These are phyloP conservation scores for Psilocybe cyanescens DNA, from an alignment of 768 basidiomycete genomes.

Conservation along the genomic window DNA sequence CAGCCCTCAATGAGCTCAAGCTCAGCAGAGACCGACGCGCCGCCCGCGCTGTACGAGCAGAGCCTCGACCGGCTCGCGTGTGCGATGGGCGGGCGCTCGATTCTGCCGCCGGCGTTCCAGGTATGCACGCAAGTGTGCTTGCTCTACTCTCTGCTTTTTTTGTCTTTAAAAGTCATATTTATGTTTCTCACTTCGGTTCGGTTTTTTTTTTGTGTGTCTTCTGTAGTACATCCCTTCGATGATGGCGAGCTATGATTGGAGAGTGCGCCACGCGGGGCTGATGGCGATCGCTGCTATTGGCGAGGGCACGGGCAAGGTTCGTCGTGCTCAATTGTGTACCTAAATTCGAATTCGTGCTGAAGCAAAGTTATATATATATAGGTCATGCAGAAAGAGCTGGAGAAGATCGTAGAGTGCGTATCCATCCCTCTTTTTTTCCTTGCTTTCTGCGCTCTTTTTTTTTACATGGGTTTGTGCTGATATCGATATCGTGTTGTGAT, in stretches of 20 bases:
- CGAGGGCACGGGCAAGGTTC: slow-evolving; percentile 78
- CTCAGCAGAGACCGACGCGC: slow-evolving; percentile 61
- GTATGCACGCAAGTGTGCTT: slow-evolving; percentile 26
- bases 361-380: slow-evolving; percentile 20
- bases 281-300: slow-evolving; percentile 88
- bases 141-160: not conserved
- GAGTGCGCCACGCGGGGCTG: slow-evolving; percentile 80
- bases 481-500: not conserved
- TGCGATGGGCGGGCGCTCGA: slow-evolving; percentile 74
- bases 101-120: slow-evolving; percentile 81
- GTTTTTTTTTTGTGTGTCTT: not conserved
- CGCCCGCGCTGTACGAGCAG: slow-evolving; percentile 82
- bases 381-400: slow-evolving; percentile 83
- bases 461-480: too few species aligned
- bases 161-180: not conserved
- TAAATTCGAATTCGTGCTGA: not conserved
- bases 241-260: slow-evolving; percentile 84
- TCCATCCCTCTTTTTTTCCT: not conserved
- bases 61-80: slow-evolving; percentile 81
- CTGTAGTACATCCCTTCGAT: slow-evolving; percentile 74
- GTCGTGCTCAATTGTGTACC: slow-evolving; percentile 5
- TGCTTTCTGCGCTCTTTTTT: too few species aligned
- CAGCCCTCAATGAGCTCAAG: slow-evolving; percentile 68
- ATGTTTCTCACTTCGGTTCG: slow-evolving; percentile 2
- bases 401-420: slow-evolving; percentile 79